Evolutionary conservation across 2,329 filamentous ascomycete genomes (phyloP).

Genomic region (Metarhizium brunneum): DNA sequence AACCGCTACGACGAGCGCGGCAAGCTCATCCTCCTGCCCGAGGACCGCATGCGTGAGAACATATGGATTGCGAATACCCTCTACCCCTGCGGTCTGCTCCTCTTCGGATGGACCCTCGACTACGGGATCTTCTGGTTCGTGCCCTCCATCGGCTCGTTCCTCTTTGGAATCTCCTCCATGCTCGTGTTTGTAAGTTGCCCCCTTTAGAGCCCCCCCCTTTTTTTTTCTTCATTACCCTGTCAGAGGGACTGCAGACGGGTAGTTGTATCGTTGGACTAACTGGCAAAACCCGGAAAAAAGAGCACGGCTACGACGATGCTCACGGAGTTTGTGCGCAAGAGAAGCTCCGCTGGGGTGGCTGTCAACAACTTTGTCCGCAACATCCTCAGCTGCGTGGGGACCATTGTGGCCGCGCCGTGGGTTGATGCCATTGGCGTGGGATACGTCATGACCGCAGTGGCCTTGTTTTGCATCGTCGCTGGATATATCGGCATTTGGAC

Average conservation of each 20-base stretch:
- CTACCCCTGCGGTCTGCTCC: conserved; percentile 61
- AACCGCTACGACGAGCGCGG: conserved; percentile 59
- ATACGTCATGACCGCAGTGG: conserved; percentile 59
- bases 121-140: conserved; percentile 58
- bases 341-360: conserved; percentile 63
- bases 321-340: conserved; percentile 71
- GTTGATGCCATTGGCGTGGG: conserved; percentile 64
- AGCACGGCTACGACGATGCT: conserved; percentile 68
- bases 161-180: conserved; percentile 73
- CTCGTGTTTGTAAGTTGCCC: conserved; percentile 54
- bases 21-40: conserved; percentile 58
- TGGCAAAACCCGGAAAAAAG: conserved; percentile 11
- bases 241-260: too few species aligned
- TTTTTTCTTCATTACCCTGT: too few species aligned
- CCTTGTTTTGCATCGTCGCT: conserved; percentile 44
- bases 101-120: conserved; percentile 68
- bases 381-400: conserved; percentile 65
- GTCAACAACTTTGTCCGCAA: conserved; percentile 77
- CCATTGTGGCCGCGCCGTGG: conserved; percentile 59
- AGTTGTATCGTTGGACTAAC: too few species aligned
- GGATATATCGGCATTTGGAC: conserved; percentile 50
- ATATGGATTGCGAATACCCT: conserved; percentile 65
- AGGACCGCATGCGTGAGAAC: conserved; percentile 78
- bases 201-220: too few species aligned
- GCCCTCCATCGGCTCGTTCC: conserved; percentile 55